A percentile compares a stretch with the other conserved stretches of the same genome.
phyloP scores from a whole-genome alignment of 192 early-diverging fungal genomes.

The Coemansia guatemalensis region DNA sequence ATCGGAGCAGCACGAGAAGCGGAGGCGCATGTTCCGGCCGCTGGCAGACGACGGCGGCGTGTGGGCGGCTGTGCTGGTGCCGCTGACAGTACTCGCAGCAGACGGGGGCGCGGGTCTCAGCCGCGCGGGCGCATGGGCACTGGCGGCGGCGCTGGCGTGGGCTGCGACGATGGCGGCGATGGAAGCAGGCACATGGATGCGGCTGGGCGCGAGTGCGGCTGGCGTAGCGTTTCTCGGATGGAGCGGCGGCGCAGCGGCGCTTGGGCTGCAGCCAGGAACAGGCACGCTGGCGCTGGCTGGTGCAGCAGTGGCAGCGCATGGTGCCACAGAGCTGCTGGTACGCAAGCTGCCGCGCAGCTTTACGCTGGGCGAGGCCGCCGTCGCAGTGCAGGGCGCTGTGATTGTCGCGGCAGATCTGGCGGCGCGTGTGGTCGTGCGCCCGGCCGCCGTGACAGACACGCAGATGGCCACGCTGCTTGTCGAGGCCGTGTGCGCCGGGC shows the following conservation, averaged over 20 bases:
- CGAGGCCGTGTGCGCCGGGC: constrained; percentile 16
- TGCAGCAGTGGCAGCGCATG: not conserved
- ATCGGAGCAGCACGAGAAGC: constrained; percentile 1
- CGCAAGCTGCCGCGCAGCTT: constrained; percentile 28
- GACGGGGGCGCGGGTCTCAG: not conserved
- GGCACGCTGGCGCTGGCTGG: constrained; percentile 5
- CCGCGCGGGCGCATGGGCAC: not conserved
- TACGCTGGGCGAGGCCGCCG: constrained; percentile 44
- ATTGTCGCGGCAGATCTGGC: constrained; percentile 17
- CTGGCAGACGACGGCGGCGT: constrained; percentile 28
- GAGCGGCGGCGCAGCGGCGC: constrained; percentile 1
- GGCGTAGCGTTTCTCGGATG: not conserved
- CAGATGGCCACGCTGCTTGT: constrained; percentile 14
- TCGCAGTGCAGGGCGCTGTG: constrained; percentile 18
- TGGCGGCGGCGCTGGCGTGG: constrained; percentile 9
- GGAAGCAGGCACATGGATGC: not conserved
- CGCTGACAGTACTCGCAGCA: constrained; percentile 24
- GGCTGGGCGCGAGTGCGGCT: not conserved
- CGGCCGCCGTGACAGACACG: not conserved
- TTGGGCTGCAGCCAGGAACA: not conserved
- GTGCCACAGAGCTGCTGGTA: not conserved
- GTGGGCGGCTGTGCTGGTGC: constrained; percentile 38
- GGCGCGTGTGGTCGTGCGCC: not conserved
- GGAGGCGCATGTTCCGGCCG: constrained; percentile 12
- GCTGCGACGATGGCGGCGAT: constrained; percentile 4